Conservation (phyloP, 495 filamentous ascomycete genomes). For the Trichoderma gamsii region DNA sequence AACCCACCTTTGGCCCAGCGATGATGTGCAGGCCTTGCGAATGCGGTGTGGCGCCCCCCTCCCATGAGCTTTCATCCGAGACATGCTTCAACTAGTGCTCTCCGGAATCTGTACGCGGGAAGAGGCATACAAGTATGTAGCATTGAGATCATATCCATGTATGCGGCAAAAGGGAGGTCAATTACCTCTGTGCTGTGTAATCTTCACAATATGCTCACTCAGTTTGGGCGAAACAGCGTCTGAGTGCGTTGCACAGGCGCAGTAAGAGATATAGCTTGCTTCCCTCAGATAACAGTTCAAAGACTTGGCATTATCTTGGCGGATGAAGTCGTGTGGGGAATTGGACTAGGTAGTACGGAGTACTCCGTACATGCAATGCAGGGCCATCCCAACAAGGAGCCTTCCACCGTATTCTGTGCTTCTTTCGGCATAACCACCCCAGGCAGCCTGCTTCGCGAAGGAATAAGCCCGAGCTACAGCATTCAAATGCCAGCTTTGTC, state of each 20-base stretch:
- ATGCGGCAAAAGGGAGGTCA: neutral
- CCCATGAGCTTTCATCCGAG: conserved; percentile 6
- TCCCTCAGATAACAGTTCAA: neutral
- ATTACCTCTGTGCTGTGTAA: neutral
- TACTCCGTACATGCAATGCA: conserved; percentile 8
- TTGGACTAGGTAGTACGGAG: neutral
- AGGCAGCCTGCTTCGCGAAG: neutral
- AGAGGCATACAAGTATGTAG: neutral
- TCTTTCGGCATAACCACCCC: neutral
- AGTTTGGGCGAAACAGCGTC: neutral
- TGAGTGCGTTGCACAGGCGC: neutral
- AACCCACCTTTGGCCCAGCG: conserved; percentile 6
- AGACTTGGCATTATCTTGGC: neutral
- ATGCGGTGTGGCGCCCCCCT: conserved; percentile 7
- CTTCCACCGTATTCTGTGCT: neutral
- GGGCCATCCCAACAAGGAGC: conserved; percentile 4
- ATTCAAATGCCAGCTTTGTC: neutral
- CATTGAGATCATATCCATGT: neutral
- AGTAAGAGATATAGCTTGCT: neutral
- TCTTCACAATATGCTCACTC: neutral
- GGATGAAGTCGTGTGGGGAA: conserved; percentile 3
- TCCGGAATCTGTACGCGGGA: neutral
- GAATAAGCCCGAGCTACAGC: conserved; percentile 4
- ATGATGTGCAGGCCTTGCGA: conserved; percentile 3
- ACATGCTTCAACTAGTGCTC: conserved; percentile 6